Conservation (phyloP, 345 rosid genomes). For the Chamaenerion angustifolium region DNA sequence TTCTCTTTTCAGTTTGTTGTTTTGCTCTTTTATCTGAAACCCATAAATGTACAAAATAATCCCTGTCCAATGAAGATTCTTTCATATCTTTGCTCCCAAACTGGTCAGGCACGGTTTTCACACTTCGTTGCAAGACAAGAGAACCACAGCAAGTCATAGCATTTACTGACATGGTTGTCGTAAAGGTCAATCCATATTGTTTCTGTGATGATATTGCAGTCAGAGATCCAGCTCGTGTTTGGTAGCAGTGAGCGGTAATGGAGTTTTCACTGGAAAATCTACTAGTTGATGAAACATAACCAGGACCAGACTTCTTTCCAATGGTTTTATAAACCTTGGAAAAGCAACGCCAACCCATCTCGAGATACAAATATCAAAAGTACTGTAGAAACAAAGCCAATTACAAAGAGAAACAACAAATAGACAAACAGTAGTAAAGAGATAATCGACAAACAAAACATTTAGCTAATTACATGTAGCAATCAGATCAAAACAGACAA, state of each 20-base stretch:
- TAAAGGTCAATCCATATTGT: not conserved
- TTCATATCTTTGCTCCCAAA: slow-evolving; percentile 9
- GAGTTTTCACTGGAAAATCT: not conserved
- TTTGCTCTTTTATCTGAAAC: slow-evolving; percentile 34
- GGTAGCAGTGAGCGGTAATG: not conserved
- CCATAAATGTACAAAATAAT: slow-evolving; percentile 54
- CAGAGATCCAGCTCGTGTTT: slow-evolving; percentile 5
- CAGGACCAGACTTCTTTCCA: slow-evolving; percentile 1
- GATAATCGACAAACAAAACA: not conserved
- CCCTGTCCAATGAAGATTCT: slow-evolving; percentile 27
- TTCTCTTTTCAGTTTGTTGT: slow-evolving; percentile 21
- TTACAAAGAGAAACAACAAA: no score
- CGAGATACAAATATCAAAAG: not conserved
- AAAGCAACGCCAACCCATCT: slow-evolving; percentile 4
- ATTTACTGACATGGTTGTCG: not conserved
- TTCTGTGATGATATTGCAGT: not conserved
- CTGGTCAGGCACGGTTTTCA: slow-evolving; percentile 7
- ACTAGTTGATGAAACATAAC: not conserved
- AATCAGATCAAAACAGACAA: no score
- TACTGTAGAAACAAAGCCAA: not conserved
- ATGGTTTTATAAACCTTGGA: not conserved
- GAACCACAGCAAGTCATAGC: not conserved
- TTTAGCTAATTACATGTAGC: no score
- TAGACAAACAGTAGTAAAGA: not conserved
- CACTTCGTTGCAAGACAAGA: not conserved